Conservation (phyloP, 345 rosid species). For the Sonneratia alba region DNA sequence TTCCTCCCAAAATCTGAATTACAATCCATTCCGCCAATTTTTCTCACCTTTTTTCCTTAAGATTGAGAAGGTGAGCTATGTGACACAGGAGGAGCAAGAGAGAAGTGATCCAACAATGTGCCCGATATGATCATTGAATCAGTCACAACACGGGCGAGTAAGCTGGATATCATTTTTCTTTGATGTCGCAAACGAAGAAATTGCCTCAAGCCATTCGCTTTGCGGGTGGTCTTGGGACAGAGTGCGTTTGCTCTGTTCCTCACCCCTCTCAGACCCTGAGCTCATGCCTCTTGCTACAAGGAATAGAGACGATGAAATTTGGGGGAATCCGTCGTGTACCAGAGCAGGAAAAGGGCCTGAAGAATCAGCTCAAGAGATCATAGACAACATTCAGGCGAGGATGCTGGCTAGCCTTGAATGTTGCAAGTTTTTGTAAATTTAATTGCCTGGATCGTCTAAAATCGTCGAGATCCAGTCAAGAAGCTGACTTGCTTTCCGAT, state of each 20-base stretch:
- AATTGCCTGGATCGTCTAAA: constrained; percentile 7
- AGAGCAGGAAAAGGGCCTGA: neutral
- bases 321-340: neutral
- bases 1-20: no score
- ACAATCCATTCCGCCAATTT: no score
- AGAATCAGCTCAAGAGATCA: constrained; percentile 1
- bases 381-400: constrained; percentile 14
- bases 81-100: no score
- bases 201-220: constrained; percentile 15
- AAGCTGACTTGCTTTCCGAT: neutral
- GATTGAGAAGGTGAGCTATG: no score
- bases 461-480: constrained; percentile 11
- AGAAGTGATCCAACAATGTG: constrained; percentile 14
- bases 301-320: neutral
- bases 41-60: no score
- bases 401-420: constrained; percentile 5
- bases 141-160: constrained; percentile 10
- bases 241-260: constrained; percentile 16
- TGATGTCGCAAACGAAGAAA: constrained; percentile 18
- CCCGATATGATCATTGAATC: constrained; percentile 6
- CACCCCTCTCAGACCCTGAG: neutral
- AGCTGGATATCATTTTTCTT: neutral
- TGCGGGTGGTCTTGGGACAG: constrained; percentile 10
- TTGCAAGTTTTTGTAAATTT: constrained; percentile 6
- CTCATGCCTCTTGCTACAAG: neutral